phyloP scores from a whole-genome alignment of 2,329 filamentous ascomycete genomes.

The Myotisia sp. region DNA sequence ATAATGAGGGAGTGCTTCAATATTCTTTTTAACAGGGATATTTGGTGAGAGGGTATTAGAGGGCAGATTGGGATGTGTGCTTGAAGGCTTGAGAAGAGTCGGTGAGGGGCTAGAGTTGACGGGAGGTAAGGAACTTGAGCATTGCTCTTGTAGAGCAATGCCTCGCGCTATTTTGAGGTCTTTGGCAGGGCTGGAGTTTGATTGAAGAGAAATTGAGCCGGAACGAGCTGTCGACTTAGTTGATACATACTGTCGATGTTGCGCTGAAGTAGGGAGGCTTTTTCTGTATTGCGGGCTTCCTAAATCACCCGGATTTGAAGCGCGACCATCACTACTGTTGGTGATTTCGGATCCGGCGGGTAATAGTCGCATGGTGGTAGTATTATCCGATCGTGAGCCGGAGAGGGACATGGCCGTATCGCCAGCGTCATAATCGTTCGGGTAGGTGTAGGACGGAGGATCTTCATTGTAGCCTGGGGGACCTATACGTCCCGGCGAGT shows the following conservation, averaged over 20 bases:
- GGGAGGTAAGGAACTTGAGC: no score
- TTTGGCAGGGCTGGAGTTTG: neutral
- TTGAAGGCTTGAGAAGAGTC: no score
- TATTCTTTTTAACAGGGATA: neutral
- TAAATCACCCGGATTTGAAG: conserved; percentile 8
- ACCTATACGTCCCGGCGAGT: conserved; percentile 13
- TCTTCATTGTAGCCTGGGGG: conserved; percentile 29
- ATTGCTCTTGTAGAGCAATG: no score
- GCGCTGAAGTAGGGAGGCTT: conserved; percentile 5
- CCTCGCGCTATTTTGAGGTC: conserved; percentile 12
- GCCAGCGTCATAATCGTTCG: conserved; percentile 21
- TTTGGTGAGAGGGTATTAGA: neutral
- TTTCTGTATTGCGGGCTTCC: conserved; percentile 8
- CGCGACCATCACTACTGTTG: conserved; percentile 4
- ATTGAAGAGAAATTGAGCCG: no score
- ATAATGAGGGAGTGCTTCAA: neutral
- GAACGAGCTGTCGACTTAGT: neutral
- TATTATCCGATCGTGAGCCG: conserved; percentile 18
- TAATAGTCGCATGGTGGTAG: conserved; percentile 33
- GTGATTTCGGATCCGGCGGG: conserved; percentile 20
- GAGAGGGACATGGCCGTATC: conserved; percentile 14
- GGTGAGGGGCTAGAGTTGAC: no score
- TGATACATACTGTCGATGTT: conserved; percentile 25
- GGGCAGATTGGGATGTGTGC: no score
- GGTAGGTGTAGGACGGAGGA: conserved; percentile 28